Evolutionary conservation across 345 rosid species (phyloP), one percentile per base, ranked within the genome.

Genomic region (Carallia pectinifolia): DNA sequence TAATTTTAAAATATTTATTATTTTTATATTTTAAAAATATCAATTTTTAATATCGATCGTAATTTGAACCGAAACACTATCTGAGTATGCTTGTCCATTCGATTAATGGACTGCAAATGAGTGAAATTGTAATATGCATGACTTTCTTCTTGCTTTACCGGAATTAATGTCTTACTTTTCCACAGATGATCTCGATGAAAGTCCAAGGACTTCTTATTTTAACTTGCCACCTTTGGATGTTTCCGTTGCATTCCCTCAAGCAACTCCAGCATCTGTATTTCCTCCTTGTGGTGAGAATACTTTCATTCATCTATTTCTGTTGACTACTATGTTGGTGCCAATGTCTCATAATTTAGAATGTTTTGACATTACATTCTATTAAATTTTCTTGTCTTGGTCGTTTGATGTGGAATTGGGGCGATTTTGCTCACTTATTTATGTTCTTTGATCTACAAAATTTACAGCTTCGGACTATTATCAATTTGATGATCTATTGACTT

Each of bases 201-300:
- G 63, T 58, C 74, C 56, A 58, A 82, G 52, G 79, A 87, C 80
- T 75, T 89, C 95, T 8, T 89, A 91, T 79, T 82, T 81, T 67
- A 68, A 79, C 77, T 77, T 70, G 50, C 93, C 96, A 0, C 30
- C 96, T 0, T 71, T 96, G 91, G 95, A 90, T 67, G 76, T 90
- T 30, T 89, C 99, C 15, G 19, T 74, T 58, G 97, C 97, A 33
- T 96, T 96, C 74, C 99, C 99, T 76, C 99, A 90, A 77, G 98
- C 99, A 74, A 92, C 95, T 30, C 89, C 99, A 1, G 99, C 94
- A 6, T 87, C 99, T 17, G 53, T 31, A 15, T 96, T 96, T 77
- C 99, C 99, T 77, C 86, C 96, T 7, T 81, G 80, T 60, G 86
- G 99, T 96, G 80, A 81, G 81, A 54, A 67, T 40, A 40, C 13